Percentiles rank a stretch among this genome's conserved stretches.
Evolutionary conservation across 148 eudicot species (phyloP).

Genomic region (Heliosperma pusillum): DNA sequence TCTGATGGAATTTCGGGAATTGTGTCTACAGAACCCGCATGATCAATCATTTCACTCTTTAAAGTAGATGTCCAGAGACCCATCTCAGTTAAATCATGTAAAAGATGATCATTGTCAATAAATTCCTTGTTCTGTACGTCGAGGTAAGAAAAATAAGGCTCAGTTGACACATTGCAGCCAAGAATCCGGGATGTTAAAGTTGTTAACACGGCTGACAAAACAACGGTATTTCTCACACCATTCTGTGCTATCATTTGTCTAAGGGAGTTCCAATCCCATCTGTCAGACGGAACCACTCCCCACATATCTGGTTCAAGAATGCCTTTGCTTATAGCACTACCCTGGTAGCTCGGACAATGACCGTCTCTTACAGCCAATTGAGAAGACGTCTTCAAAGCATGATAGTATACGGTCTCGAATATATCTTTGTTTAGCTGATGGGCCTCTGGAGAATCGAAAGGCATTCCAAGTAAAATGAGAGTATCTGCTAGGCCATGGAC

Average conservation of each 20-base stretch:
- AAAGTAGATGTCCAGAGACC: slow-evolving; percentile 64
- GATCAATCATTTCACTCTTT: too few relatives aligned
- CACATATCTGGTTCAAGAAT: slow-evolving; percentile 96
- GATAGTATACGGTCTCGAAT: slow-evolving; percentile 89
- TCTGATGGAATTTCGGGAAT: slow-evolving; percentile 67
- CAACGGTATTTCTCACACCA: slow-evolving; percentile 88
- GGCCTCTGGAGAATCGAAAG: slow-evolving; percentile 97
- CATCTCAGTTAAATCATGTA: slow-evolving; percentile 87
- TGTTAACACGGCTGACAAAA: slow-evolving; percentile 95
- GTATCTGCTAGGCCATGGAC: too few relatives aligned
- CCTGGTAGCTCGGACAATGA: slow-evolving; percentile 69
- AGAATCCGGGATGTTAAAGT: slow-evolving; percentile 97
- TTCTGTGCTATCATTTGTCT: slow-evolving; percentile 56
- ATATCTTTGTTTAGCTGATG: slow-evolving; percentile 93
- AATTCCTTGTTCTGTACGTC: slow-evolving; percentile 84
- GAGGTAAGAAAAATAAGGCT: slow-evolving; percentile 90
- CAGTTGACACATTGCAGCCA: slow-evolving; percentile 92
- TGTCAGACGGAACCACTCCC: slow-evolving; percentile 81
- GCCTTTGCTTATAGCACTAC: slow-evolving; percentile 93
- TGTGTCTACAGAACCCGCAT: slow-evolving; percentile 62
- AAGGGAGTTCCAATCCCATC: slow-evolving; percentile 82
- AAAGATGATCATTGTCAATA: slow-evolving; percentile 94
- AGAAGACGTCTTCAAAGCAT: slow-evolving; percentile 80
- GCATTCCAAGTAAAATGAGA: slow-evolving; percentile 93
- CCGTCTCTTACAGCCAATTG: slow-evolving; percentile 77